Conservation (phyloP, 176 grass and related monocot genomes). For the Hyparrhenia diplandra region DNA sequence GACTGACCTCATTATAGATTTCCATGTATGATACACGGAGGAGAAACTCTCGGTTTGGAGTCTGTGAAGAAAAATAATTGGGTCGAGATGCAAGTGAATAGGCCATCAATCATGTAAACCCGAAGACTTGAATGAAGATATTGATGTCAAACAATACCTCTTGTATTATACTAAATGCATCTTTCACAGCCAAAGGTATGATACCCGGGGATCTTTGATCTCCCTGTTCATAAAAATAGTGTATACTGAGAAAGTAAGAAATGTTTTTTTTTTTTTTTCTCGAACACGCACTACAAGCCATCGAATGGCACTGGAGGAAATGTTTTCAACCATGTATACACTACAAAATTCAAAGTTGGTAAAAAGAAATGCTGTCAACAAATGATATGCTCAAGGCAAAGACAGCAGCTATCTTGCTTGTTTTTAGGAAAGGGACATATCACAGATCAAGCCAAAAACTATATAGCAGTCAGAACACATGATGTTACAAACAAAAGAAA, state of each 20-base stretch:
- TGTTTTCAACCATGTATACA: background rate
- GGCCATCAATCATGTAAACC: constrained; percentile 5
- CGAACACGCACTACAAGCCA: background rate
- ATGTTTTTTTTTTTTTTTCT: background rate
- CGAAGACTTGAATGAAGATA: background rate
- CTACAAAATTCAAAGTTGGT: constrained; percentile 1
- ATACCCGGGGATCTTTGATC: constrained; percentile 81
- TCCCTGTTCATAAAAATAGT: constrained; percentile 48
- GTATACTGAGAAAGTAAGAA: constrained; percentile 12
- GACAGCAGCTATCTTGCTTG: background rate
- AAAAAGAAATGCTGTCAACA: background rate
- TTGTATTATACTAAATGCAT: constrained; percentile 83
- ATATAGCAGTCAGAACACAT: background rate
- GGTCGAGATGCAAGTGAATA: constrained; percentile 5
- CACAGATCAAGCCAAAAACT: constrained; percentile 7
- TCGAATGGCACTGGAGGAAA: background rate
- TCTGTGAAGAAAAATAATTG: constrained; percentile 31
- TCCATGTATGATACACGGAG: constrained; percentile 88
- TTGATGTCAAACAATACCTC: constrained; percentile 47
- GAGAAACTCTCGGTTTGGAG: constrained; percentile 75
- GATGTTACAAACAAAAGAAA: constrained; percentile 13
- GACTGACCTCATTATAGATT: constrained; percentile 85
- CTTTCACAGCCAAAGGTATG: constrained; percentile 90
- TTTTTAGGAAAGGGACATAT: background rate
- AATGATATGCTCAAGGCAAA: constrained; percentile 5